Conservation (phyloP, 176 grass and related monocot genomes). For the Carex scoparia region DNA sequence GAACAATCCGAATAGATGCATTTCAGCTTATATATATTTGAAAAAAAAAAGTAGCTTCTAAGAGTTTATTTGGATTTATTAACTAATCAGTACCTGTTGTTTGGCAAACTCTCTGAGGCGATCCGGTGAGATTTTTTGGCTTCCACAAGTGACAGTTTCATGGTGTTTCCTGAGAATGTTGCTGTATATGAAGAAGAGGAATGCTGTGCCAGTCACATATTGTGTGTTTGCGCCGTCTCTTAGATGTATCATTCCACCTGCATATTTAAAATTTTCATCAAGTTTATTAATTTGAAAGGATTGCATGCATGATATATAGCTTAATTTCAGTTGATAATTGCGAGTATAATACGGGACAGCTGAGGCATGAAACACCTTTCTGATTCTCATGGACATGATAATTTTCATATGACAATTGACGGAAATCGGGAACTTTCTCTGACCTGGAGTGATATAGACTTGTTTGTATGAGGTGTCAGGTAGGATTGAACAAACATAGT, state of each 20-base stretch:
- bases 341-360: background rate
- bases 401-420: background rate
- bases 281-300: background rate
- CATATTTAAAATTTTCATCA: background rate
- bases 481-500: conserved; percentile 73
- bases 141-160: conserved; percentile 61
- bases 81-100: conserved; percentile 39
- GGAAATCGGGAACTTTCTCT: background rate
- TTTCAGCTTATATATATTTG: background rate
- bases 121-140: conserved; percentile 25
- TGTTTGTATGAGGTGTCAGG: conserved; percentile 78
- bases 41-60: background rate
- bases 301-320: background rate
- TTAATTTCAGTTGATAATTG: background rate
- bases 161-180: conserved; percentile 53
- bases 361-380: background rate
- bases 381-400: background rate
- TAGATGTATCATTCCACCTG: conserved; percentile 82
- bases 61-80: background rate
- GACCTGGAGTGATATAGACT: conserved; percentile 69
- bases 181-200: conserved; percentile 63
- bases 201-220: conserved; percentile 72
- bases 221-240: conserved; percentile 93
- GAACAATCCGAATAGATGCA: background rate
- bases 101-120: conserved; percentile 67